phyloP scores from a whole-genome alignment of 2,329 filamentous ascomycete species.

The Calonectria honghensis region DNA sequence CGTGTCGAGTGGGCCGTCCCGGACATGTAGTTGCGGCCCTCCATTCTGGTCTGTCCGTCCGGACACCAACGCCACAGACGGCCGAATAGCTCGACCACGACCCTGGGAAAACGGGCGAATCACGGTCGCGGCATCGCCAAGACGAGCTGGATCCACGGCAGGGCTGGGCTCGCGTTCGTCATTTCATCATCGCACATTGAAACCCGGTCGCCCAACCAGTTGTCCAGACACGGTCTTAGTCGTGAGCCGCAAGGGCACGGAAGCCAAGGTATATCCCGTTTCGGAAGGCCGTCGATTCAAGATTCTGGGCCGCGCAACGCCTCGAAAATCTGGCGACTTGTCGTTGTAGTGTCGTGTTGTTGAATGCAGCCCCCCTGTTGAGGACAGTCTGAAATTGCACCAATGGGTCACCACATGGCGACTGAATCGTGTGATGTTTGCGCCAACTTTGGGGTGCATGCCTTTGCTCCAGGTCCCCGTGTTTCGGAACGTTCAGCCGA shows the following conservation, averaged over 20 bases:
- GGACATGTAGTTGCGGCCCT: constrained; percentile 38
- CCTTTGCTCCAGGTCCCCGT: constrained; percentile 20
- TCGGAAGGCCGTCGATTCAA: constrained; percentile 33
- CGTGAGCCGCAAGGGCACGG: background rate
- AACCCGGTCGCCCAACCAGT: constrained; percentile 47
- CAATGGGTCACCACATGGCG: constrained; percentile 21
- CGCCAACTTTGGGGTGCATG: constrained; percentile 3
- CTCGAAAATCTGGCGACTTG: constrained; percentile 43
- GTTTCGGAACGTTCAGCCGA: constrained; percentile 5
- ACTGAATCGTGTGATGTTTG: constrained; percentile 31
- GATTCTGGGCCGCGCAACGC: constrained; percentile 34
- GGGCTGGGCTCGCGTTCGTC: constrained; percentile 34
- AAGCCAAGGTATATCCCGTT: constrained; percentile 19
- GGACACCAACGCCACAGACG: constrained; percentile 17
- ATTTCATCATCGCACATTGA: constrained; percentile 50
- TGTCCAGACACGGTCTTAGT: constrained; percentile 22
- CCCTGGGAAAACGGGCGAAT: constrained; percentile 37
- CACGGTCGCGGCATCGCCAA: constrained; percentile 37
- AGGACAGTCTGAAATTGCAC: constrained; percentile 44
- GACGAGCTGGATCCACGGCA: constrained; percentile 37
- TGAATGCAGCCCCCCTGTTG: constrained; percentile 25
- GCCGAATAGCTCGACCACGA: constrained; percentile 31
- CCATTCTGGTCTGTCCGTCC: constrained; percentile 5
- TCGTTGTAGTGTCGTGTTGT: constrained; percentile 35
- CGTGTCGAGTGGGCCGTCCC: constrained; percentile 34